phyloP scores from a whole-genome alignment of 257 asterid genomes.

The Scutellaria galericulata region DNA sequence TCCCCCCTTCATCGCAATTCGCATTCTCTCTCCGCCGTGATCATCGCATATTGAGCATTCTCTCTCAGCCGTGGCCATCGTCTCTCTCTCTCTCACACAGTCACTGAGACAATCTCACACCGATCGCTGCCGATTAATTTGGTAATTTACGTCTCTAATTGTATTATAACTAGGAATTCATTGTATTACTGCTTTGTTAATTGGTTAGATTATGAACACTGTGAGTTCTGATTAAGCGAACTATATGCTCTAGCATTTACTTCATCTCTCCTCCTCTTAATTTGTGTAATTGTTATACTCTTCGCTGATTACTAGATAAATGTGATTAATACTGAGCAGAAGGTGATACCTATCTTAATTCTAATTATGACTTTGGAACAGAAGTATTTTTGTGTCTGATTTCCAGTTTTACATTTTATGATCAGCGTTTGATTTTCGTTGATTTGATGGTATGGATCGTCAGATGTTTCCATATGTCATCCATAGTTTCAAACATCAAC shows the following conservation, averaged over 20 bases:
- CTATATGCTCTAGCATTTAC: not conserved
- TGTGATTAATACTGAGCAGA: conserved; percentile 11
- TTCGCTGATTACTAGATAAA: not conserved
- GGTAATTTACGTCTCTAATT: conserved; percentile 28
- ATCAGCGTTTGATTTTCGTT: not conserved
- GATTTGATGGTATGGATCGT: conserved; percentile 3
- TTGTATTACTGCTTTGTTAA: not conserved
- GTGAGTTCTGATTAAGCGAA: conserved; percentile 7
- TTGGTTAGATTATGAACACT: conserved; percentile 11
- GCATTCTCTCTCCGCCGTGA: not conserved
- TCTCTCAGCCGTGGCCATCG: not conserved
- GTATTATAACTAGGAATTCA: not conserved
- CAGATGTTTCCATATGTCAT: no score
- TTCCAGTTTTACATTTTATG: not conserved
- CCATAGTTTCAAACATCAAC: no score
- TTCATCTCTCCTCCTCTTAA: not conserved
- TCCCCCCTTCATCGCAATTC: no score
- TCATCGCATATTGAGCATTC: not conserved
- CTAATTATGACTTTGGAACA: not conserved
- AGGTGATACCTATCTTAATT: not conserved
- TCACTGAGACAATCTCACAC: not conserved
- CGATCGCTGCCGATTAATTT: conserved; percentile 11
- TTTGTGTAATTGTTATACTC: conserved; percentile 4
- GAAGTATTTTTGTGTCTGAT: not conserved
- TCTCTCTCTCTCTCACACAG: not conserved